Base-by-base conservation (phyloP, 768 basidiomycete genomes). In the Amanita phalloides region DNA sequence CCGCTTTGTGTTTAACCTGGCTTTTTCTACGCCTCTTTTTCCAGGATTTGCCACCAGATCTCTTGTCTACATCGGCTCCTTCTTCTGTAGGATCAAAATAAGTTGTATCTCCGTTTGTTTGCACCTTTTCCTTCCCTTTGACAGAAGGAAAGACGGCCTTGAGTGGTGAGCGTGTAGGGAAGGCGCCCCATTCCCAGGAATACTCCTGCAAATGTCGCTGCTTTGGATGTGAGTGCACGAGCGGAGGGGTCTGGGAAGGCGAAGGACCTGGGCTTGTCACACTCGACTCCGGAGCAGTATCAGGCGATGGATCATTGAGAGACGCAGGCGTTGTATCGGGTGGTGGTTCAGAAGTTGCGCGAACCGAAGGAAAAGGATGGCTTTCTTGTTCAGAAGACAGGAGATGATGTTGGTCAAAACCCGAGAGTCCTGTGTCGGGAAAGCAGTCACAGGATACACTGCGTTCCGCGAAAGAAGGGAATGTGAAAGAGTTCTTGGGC, bases 141-240 rank as follows among this genome's bases (percentile, higher is more conserved):
- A 13, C 11, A 4, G 35, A 53, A 26, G 37, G 45, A 37, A 84
- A 82, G 9, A 75, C 69, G 0, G 75, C 56, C 49, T 75, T 76
- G 58, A 81, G 66, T 0, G 86, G 85, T 3, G 88, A 87, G 21
- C 81, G 84, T 56, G 83, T 85, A 26, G 90, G 93, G 60, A 94
- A 89, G 17, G 77, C 82, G 25, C 90, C 91, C 91, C 92, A 94
- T 58, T 94, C 93, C 92, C 92, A 94, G 5, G 87, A 86, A 59
- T 92, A 92, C 61, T 89, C 85, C 51, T 81, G 66, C 44, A 49
- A 55, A 46, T 57, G 47, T 26, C 48, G 54, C 20, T 57, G 55
- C 33, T 26, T 43, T 17, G 38, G 7, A 17, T 53, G 55, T 37
- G 50, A 38, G 35, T 43, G 45, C 17, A 53, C 33, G 11, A 20